Percentiles rank a stretch among this genome's conserved stretches.
Evolutionary conservation across 129 eudicot genomes (phyloP).

Genomic region (Centella asiatica): DNA sequence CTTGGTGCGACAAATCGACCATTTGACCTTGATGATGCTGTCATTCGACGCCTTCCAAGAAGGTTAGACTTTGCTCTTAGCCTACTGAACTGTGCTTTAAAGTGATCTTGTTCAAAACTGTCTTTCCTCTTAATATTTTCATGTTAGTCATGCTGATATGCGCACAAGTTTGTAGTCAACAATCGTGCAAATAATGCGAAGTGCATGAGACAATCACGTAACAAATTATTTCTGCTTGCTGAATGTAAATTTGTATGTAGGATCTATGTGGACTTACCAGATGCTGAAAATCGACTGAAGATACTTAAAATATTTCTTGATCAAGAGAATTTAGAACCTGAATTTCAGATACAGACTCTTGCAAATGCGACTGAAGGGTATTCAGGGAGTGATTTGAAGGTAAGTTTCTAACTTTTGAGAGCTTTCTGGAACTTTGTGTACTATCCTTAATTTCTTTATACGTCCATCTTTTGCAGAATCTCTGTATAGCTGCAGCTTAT

Average conservation of each 20-base stretch:
- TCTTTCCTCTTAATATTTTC: neutral
- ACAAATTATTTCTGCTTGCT: neutral
- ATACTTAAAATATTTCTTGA: slow-evolving; percentile 84
- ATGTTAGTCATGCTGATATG: neutral
- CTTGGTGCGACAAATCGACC: slow-evolving; percentile 99
- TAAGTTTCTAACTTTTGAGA: slow-evolving; percentile 10
- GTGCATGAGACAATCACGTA: too few relatives aligned
- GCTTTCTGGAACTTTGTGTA: neutral
- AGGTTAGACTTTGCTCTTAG: slow-evolving; percentile 33
- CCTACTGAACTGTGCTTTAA: neutral
- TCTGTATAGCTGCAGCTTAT: slow-evolving; percentile 96
- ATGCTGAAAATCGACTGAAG: slow-evolving; percentile 77
- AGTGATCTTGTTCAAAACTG: neutral
- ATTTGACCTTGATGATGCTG: slow-evolving; percentile 99
- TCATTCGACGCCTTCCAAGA: slow-evolving; percentile 89
- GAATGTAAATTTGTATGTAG: slow-evolving; percentile 30
- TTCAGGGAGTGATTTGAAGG: slow-evolving; percentile 95
- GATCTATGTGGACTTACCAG: slow-evolving; percentile 93
- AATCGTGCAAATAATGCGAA: too few relatives aligned
- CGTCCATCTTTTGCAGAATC: slow-evolving; percentile 47
- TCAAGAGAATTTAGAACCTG: slow-evolving; percentile 62
- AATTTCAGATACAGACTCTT: slow-evolving; percentile 54
- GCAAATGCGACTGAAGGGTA: slow-evolving; percentile 96
- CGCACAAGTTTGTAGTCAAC: too few relatives aligned
- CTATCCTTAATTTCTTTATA: slow-evolving; percentile 10